These are phyloP conservation scores for Mortierella sp. DNA, from an alignment of 371 early-diverging fungal genomes.

Conservation along the genomic window DNA sequence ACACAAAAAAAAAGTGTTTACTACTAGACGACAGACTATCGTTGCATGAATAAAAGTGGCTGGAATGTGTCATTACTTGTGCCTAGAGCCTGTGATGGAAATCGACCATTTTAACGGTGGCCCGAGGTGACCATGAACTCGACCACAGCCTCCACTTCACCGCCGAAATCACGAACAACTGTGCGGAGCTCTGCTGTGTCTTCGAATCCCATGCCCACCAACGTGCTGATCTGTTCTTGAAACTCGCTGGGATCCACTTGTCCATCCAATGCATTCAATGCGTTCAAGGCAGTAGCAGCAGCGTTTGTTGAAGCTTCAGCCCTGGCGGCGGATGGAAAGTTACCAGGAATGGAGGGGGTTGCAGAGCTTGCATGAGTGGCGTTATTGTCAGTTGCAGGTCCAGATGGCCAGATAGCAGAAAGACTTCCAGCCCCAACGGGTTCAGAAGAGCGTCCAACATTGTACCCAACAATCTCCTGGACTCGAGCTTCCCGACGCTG, in stretches of 20 bases:
- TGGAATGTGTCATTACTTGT: too few relatives aligned
- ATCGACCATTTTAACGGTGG: conserved; percentile 8
- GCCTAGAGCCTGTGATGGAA: too few relatives aligned
- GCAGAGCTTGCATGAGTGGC: background rate
- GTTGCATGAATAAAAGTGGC: too few relatives aligned
- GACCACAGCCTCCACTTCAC: conserved; percentile 42
- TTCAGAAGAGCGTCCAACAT: background rate
- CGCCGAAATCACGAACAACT: conserved; percentile 37
- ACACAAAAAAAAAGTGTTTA: too few relatives aligned
- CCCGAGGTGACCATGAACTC: conserved; percentile 19
- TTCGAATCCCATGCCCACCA: conserved; percentile 37
- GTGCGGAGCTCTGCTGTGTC: conserved; percentile 34
- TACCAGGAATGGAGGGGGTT: background rate
- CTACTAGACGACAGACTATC: too few relatives aligned
- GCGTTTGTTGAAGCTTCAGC: conserved; percentile 2
- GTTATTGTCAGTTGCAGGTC: background rate
- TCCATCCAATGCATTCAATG: background rate
- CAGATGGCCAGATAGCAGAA: conserved; percentile 37
- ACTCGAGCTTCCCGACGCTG: conserved; percentile 11
- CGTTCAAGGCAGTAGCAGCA: background rate
- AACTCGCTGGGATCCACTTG: conserved; percentile 24
- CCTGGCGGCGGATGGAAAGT: background rate
- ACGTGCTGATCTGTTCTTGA: conserved; percentile 16
- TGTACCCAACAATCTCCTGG: conserved; percentile 5
- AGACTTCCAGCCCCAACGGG: conserved; percentile 36